These are phyloP conservation scores for Colletotrichum sp. DNA, from an alignment of 2,329 filamentous ascomycete species.

Conservation along the genomic window DNA sequence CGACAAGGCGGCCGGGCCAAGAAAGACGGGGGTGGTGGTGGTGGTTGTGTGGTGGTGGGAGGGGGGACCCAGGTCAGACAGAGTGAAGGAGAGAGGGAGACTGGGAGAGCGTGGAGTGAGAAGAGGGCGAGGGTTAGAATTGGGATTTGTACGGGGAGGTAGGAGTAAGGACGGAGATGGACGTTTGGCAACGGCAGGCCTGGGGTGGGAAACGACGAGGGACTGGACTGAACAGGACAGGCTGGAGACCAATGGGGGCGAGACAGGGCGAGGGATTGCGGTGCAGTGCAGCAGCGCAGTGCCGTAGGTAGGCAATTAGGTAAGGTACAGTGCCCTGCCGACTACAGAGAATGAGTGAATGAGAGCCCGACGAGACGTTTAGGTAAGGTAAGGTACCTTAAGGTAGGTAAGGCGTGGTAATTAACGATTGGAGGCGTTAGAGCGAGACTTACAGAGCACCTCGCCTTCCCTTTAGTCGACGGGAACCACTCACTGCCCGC, in stretches of 20 bases:
- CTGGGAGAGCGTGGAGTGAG: neutral
- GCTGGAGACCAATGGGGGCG: neutral
- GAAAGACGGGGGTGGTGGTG: neutral
- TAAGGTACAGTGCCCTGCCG: neutral
- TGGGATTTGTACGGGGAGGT: slow-evolving; percentile 15
- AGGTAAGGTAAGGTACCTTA: no score
- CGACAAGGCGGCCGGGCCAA: neutral
- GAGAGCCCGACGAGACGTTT: neutral
- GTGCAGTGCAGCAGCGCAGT: neutral
- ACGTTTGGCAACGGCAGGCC: neutral
- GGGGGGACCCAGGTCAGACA: slow-evolving; percentile 1
- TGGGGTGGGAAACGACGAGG: neutral
- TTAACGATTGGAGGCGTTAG: neutral
- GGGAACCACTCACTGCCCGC: neutral
- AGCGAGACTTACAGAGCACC: neutral
- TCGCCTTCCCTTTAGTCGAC: neutral
- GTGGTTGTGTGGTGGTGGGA: neutral
- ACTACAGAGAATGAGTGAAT: neutral
- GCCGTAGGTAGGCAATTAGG: neutral
- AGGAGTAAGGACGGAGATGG: neutral
- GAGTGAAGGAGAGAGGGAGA: neutral
- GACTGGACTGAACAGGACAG: neutral
- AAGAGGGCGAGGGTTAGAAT: slow-evolving; percentile 8
- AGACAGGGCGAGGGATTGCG: neutral
- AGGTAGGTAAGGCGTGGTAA: neutral